Conservation (phyloP, 2,329 filamentous ascomycete species). For the Claviceps maximensis region DNA sequence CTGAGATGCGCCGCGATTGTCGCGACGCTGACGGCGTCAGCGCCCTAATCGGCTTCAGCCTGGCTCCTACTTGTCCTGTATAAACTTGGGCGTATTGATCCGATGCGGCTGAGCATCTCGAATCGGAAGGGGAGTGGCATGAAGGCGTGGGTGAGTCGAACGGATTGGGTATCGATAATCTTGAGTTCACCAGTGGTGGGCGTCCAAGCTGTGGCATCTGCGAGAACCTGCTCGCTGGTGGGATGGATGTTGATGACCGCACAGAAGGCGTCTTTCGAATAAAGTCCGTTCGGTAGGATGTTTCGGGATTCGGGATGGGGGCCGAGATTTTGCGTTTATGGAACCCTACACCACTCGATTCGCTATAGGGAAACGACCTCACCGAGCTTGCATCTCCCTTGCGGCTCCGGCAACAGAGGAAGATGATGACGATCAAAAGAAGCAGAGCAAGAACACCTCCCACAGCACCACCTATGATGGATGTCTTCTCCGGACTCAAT, state of each 20-base stretch:
- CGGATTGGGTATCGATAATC: constrained; percentile 22
- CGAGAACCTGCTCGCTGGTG: background rate
- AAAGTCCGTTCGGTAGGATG: constrained; percentile 38
- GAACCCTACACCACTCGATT: constrained; percentile 9
- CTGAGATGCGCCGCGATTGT: constrained; percentile 14
- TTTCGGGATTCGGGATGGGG: constrained; percentile 31
- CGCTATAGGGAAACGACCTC: constrained; percentile 11
- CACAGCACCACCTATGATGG: constrained; percentile 34
- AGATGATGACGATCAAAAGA: constrained; percentile 24
- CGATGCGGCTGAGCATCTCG: constrained; percentile 11
- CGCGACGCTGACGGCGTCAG: constrained; percentile 21
- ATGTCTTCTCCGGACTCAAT: constrained; percentile 21
- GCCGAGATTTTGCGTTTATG: constrained; percentile 40
- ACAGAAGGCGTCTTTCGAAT: constrained; percentile 25
- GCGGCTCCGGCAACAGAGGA: constrained; percentile 25
- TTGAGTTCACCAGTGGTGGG: background rate
- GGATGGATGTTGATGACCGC: constrained; percentile 7
- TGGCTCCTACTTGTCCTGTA: constrained; percentile 15
- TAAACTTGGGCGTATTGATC: constrained; percentile 15
- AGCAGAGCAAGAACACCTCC: constrained; percentile 31
- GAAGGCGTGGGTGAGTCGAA: constrained; percentile 22
- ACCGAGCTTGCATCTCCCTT: constrained; percentile 6
- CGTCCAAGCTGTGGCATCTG: background rate
- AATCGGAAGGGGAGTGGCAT: constrained; percentile 8
- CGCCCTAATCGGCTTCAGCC: constrained; percentile 24